phyloP scores from a whole-genome alignment of 2,329 filamentous ascomycete species.

The Rutstroemia sp. region DNA sequence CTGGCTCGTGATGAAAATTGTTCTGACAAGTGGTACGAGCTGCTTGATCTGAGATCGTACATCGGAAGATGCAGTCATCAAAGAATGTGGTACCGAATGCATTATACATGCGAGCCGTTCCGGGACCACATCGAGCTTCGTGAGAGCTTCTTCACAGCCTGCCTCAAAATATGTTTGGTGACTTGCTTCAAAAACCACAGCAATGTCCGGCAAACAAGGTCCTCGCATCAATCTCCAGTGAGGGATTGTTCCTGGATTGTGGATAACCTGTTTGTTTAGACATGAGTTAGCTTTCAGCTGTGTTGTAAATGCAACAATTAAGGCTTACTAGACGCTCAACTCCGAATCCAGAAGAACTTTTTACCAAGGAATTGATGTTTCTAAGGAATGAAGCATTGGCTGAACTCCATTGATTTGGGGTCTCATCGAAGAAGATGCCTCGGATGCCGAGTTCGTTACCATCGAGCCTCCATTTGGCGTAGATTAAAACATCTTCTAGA shows the following conservation, averaged over 20 bases:
- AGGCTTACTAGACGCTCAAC: slow-evolving; percentile 9
- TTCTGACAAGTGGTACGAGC: background rate
- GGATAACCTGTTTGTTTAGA: slow-evolving; percentile 7
- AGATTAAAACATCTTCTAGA: slow-evolving; percentile 11
- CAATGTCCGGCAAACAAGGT: slow-evolving; percentile 11
- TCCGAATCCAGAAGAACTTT: slow-evolving; percentile 5
- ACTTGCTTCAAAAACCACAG: slow-evolving; percentile 10
- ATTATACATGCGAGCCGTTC: slow-evolving; percentile 6
- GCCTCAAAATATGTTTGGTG: background rate
- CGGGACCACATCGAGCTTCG: background rate
- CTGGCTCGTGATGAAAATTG: slow-evolving; percentile 6
- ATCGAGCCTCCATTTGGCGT: slow-evolving; percentile 12
- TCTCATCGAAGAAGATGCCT: slow-evolving; percentile 18
- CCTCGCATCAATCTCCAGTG: slow-evolving; percentile 4
- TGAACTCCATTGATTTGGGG: slow-evolving; percentile 10
- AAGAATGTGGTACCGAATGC: slow-evolving; percentile 4
- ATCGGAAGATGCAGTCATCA: slow-evolving; percentile 2
- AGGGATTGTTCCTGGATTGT: slow-evolving; percentile 15
- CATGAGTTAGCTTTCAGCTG: background rate
- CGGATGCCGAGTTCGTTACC: slow-evolving; percentile 8
- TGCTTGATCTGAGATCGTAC: background rate
- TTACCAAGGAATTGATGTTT: slow-evolving; percentile 7
- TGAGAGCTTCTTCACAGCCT: slow-evolving; percentile 4
- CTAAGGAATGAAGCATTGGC: slow-evolving; percentile 8
- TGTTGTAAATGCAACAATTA: background rate